phyloP scores from a whole-genome alignment of 108 stramenopile species.

The Nitzschia sp. region DNA sequence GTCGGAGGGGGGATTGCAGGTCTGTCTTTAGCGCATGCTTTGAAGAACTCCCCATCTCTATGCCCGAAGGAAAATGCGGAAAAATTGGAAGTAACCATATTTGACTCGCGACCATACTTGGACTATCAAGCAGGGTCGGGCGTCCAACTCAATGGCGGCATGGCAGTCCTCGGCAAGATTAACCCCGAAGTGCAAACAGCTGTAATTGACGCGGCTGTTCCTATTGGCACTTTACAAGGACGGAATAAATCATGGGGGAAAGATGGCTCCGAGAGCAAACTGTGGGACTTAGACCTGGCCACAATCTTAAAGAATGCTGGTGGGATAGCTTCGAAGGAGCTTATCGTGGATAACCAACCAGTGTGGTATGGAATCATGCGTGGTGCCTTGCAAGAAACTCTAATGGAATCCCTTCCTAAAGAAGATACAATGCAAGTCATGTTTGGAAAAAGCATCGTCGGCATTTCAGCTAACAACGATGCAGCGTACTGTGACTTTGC shows the following conservation, averaged over 20 bases:
- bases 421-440: constrained; percentile 33
- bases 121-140: constrained; percentile 24
- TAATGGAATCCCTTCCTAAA: constrained; percentile 49
- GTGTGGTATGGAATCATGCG: constrained; percentile 70
- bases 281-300: constrained; percentile 57
- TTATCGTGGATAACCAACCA: constrained; percentile 36
- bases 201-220: constrained; percentile 61
- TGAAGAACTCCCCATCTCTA: constrained; percentile 26
- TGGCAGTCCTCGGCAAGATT: constrained; percentile 59
- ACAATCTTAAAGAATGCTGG: constrained; percentile 41
- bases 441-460: constrained; percentile 54
- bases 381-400: constrained; percentile 67
- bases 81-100: constrained; percentile 52
- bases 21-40: constrained; percentile 70
- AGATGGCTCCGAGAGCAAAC: constrained; percentile 12
- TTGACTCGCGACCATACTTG: constrained; percentile 43
- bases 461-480: constrained; percentile 18
- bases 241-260: constrained; percentile 61
- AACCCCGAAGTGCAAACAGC: constrained; percentile 50
- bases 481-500: constrained; percentile 50
- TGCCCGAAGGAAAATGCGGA: neutral
- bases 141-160: constrained; percentile 73
- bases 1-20: constrained; percentile 67
- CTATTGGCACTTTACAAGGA: constrained; percentile 45
- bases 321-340: constrained; percentile 28